These are phyloP conservation scores for Xerocomus potaroensis DNA, from an alignment of 768 basidiomycete genomes.

Conservation along the genomic window DNA sequence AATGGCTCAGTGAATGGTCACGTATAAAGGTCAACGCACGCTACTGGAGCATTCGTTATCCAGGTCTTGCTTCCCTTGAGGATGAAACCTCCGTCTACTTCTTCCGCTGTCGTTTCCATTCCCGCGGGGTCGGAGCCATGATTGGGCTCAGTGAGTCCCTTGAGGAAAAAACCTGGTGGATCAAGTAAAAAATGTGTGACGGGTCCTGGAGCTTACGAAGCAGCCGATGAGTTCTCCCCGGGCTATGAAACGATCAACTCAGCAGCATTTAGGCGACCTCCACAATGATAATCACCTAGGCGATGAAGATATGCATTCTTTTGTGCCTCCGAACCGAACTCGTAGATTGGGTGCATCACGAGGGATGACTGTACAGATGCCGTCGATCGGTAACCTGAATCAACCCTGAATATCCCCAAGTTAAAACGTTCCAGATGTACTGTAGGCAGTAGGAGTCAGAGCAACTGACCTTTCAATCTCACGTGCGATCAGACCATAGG, in stretches of 20 bases:
- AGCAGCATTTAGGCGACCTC: neutral
- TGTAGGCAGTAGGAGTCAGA: neutral
- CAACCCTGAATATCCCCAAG: constrained; percentile 52
- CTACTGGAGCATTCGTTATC: constrained; percentile 93
- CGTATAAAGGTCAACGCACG: constrained; percentile 45
- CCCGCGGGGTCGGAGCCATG: constrained; percentile 96
- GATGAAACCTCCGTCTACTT: constrained; percentile 79
- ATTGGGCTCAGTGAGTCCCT: constrained; percentile 96
- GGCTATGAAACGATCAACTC: constrained; percentile 39
- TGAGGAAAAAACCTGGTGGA: constrained; percentile 1
- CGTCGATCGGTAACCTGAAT: constrained; percentile 94
- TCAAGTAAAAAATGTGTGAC: neutral
- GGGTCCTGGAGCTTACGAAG: constrained; percentile 58
- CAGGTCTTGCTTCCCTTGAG: constrained; percentile 94
- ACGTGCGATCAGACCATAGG: constrained; percentile 90
- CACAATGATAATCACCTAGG: constrained; percentile 48
- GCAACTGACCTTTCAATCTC: constrained; percentile 79
- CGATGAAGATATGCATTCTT: constrained; percentile 88
- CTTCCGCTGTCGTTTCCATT: constrained; percentile 93
- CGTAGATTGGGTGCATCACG: constrained; percentile 91
- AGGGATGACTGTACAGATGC: constrained; percentile 95
- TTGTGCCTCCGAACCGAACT: constrained; percentile 86
- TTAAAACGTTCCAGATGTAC: neutral
- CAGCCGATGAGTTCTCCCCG: constrained; percentile 86
- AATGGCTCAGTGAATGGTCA: constrained; percentile 7